Evolutionary conservation across 768 basidiomycete species (phyloP).

Genomic region (Floccularia luteovirens): DNA sequence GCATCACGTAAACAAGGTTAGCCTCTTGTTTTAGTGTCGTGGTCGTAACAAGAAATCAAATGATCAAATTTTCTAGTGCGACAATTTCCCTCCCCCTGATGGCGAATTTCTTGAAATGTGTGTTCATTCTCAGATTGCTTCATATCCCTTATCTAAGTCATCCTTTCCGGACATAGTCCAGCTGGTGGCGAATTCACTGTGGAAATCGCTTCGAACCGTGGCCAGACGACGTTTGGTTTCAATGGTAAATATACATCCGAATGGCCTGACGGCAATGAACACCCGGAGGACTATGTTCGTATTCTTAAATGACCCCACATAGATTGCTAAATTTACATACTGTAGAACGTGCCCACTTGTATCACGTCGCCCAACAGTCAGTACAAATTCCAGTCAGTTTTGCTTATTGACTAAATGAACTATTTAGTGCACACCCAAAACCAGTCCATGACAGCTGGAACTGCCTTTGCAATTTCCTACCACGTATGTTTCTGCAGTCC

Average conservation of each 20-base stretch:
- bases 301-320: not conserved
- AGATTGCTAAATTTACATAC: not conserved
- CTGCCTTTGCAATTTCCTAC: conserved; percentile 50
- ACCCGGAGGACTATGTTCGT: conserved; percentile 40
- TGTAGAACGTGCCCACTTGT: conserved; percentile 29
- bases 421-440: conserved; percentile 45
- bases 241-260: conserved; percentile 25
- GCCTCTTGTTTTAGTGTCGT: conserved; percentile 5
- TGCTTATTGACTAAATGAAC: conserved; percentile 1
- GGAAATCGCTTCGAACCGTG: conserved; percentile 42
- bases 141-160: not conserved
- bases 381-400: conserved; percentile 10
- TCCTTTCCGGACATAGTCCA: conserved; percentile 22
- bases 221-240: conserved; percentile 36
- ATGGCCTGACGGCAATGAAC: conserved; percentile 37
- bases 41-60: conserved; percentile 1
- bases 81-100: conserved; percentile 30
- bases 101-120: conserved; percentile 37
- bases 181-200: conserved; percentile 40
- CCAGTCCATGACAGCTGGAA: conserved; percentile 41
- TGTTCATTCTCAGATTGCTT: conserved; percentile 6
- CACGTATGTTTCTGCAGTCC: conserved; percentile 18
- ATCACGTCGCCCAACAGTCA: conserved; percentile 42
- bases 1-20: conserved; percentile 26
- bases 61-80: conserved; percentile 20